Conservation (phyloP, 495 filamentous ascomycete species). For the Aspergillus coremiiformis region DNA sequence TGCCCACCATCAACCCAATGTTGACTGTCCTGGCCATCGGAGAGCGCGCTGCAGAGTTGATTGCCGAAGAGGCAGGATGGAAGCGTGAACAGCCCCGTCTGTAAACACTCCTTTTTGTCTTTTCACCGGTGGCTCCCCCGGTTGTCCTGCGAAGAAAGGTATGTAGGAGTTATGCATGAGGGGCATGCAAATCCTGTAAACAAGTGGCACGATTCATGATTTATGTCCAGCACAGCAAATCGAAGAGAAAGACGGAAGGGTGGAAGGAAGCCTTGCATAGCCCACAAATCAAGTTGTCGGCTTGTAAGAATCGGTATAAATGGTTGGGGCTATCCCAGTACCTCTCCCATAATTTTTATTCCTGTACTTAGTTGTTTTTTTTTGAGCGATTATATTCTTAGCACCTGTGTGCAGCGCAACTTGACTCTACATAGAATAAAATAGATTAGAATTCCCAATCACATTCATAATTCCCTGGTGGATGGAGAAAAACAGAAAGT, state of each 20-base stretch:
- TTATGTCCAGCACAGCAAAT: not conserved
- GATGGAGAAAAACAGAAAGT: not conserved
- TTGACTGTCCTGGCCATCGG: slow-evolving; percentile 58
- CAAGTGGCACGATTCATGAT: slow-evolving; percentile 3
- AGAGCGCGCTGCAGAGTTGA: slow-evolving; percentile 56
- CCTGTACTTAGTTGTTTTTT: not conserved
- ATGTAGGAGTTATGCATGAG: not conserved
- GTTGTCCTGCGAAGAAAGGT: not conserved
- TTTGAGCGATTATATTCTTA: not conserved
- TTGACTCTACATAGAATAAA: not conserved
- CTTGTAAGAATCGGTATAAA: not conserved
- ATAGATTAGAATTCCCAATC: not conserved
- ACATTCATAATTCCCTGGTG: not conserved
- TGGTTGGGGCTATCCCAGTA: not conserved
- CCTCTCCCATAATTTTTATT: not conserved
- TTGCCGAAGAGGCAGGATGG: slow-evolving; percentile 56
- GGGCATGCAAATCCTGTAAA: not conserved
- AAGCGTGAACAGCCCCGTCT: slow-evolving; percentile 44
- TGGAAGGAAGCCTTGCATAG: not conserved
- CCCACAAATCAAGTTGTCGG: not conserved
- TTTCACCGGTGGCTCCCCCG: not conserved
- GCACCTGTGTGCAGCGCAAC: slow-evolving; percentile 1
- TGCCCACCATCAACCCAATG: slow-evolving; percentile 62
- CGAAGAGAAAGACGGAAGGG: not conserved
- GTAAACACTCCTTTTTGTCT: slow-evolving; percentile 14